Percentiles rank a stretch among this genome's conserved stretches.
Evolutionary conservation across 176 grass and related monocot genomes (phyloP).

Genomic region (Eremochloa ophiuroides): DNA sequence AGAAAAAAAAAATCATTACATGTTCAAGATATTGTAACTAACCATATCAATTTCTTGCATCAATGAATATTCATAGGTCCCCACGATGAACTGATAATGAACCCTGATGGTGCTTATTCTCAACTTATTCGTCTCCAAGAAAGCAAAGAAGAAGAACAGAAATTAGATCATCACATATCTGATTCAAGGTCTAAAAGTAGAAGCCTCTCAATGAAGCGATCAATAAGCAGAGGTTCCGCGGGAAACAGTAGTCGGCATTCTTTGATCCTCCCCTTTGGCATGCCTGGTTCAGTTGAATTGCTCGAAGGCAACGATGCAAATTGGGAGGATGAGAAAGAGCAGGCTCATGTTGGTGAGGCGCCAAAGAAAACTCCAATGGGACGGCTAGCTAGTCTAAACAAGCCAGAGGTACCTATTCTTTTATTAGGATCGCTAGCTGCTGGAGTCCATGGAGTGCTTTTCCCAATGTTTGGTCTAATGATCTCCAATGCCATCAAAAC

Average conservation of each 20-base stretch:
- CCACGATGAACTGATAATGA: constrained; percentile 63
- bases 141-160: constrained; percentile 42
- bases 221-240: constrained; percentile 47
- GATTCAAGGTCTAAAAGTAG: constrained; percentile 46
- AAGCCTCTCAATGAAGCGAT: constrained; percentile 51
- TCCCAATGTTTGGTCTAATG: constrained; percentile 70
- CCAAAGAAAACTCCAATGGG: constrained; percentile 50
- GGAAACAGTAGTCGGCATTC: constrained; percentile 50
- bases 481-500: constrained; percentile 55
- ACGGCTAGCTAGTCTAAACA: constrained; percentile 66
- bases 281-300: constrained; percentile 33
- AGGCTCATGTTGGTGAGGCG: constrained; percentile 20
- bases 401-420: constrained; percentile 73
- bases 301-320: constrained; percentile 25
- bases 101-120: constrained; percentile 68
- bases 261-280: constrained; percentile 32
- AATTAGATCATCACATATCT: constrained; percentile 13
- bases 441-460: constrained; percentile 63
- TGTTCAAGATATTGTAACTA: background rate
- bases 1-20: too few relatives aligned
- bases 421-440: constrained; percentile 71
- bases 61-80: constrained; percentile 38
- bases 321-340: constrained; percentile 8
- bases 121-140: constrained; percentile 69
- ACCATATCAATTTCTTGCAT: background rate